Evolutionary conservation across 768 basidiomycete species (phyloP), one percentile per base, ranked within the genome.

Genomic region (Boletales sp.): DNA sequence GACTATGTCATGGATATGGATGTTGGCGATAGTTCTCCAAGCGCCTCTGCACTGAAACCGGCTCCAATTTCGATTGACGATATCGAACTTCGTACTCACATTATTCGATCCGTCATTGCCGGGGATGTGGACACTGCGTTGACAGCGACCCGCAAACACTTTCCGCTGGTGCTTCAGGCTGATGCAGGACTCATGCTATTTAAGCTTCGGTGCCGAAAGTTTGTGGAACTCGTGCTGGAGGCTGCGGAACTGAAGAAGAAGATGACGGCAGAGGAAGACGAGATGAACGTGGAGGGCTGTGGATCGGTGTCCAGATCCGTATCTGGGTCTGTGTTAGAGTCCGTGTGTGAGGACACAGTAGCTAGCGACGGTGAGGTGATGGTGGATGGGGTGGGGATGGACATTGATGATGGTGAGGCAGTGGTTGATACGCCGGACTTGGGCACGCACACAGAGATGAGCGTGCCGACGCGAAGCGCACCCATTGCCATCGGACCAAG

Each of bases 171-270:
- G 7, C 71, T 94, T 19, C 78, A 78, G 50, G 78, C 78, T 24
- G 84, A 90, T 47, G 76, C 79, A 35, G 84, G 84, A 9, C 70
- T 89, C 14, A 77, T 93, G 69, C 68, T 79, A n/a, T 88, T 93
- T 74, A 89, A 87, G 65, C 68, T 94, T 57, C 80, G 85, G 21
- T 90, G 90, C 69, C 78, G 90, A 58, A 89, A 86, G 67, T 91
- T 94, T 59, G 83, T 94, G 40, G 91, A 94, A 66, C 77, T 91
- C 27, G 79, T 90, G 13, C 61, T 91, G 56, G 80, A 83, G 55
- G 82, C 87, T 10, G 77, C 81, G 6, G 86, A 84, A 53, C 69
- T 86, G 52, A 80, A 82, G 72, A 84, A 86, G 69, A 76, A 71
- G 57, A 77, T 83, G 71, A 75, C 75, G 51, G 67, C 64, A 24